These are phyloP conservation scores for Hymenoscyphus fructigenus DNA, from an alignment of 2,329 filamentous ascomycete genomes.

Conservation along the genomic window DNA sequence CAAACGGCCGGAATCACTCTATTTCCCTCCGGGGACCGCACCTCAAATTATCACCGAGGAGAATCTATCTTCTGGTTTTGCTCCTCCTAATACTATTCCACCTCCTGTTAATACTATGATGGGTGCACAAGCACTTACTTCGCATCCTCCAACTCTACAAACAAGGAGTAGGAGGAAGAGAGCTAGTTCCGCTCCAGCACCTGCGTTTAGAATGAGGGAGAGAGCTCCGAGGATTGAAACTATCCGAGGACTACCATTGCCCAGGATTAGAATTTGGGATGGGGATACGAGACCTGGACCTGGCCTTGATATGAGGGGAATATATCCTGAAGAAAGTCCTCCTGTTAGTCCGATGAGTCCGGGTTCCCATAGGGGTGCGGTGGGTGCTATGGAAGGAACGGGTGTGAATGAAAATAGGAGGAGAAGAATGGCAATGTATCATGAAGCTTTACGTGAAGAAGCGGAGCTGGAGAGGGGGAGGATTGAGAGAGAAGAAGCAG, in stretches of 20 bases:
- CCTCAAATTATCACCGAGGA: neutral
- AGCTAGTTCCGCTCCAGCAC: neutral
- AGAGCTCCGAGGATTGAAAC: neutral
- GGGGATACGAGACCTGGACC: neutral
- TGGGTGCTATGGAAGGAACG: neutral
- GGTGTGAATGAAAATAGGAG: neutral
- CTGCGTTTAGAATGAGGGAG: neutral
- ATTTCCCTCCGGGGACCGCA: neutral
- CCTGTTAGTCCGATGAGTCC: neutral
- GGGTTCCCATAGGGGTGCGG: neutral
- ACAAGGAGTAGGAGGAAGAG: slow-evolving; percentile 1
- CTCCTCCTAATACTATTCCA: neutral
- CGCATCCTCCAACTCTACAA: neutral
- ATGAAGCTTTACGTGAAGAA: neutral
- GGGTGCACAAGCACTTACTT: neutral
- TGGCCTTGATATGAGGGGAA: neutral
- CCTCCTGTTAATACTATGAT: neutral
- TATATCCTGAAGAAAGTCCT: neutral
- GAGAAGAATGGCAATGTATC: neutral
- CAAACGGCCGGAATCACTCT: neutral
- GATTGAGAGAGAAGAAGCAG: neutral
- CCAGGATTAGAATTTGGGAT: neutral
- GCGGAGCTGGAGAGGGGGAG: neutral
- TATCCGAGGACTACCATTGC: neutral
- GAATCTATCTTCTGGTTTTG: neutral